Conservation (phyloP, 768 basidiomycete genomes). For the Tubosaeta brunneosetosa region DNA sequence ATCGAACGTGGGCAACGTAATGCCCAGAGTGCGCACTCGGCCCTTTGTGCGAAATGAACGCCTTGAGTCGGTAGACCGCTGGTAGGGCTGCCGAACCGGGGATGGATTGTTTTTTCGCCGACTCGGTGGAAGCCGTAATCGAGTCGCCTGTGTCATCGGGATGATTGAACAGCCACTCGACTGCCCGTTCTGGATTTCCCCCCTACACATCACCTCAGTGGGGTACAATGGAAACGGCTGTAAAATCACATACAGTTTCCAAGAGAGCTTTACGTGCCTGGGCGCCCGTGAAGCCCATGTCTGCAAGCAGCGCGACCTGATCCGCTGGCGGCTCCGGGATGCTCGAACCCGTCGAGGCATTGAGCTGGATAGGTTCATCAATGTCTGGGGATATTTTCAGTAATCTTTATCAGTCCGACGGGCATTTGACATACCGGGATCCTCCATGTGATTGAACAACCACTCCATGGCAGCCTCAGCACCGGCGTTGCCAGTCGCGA, state of each 20-base stretch:
- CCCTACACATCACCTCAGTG: slow-evolving; percentile 36
- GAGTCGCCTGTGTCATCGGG: slow-evolving; percentile 77
- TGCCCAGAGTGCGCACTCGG: slow-evolving; percentile 93
- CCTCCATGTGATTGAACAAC: slow-evolving; percentile 94
- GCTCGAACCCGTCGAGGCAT: slow-evolving; percentile 19
- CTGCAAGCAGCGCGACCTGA: slow-evolving; percentile 66
- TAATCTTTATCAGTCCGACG: not conserved
- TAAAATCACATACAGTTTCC: slow-evolving; percentile 61
- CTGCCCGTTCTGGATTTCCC: slow-evolving; percentile 76
- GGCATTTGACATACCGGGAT: slow-evolving; percentile 56
- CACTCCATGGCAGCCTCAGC: slow-evolving; percentile 90
- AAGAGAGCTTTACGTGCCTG: slow-evolving; percentile 85
- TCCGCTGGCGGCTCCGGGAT: slow-evolving; percentile 61
- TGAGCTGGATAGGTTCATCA: slow-evolving; percentile 62
- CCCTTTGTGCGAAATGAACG: slow-evolving; percentile 97
- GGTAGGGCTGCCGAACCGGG: slow-evolving; percentile 62
- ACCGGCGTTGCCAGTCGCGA: slow-evolving; percentile 77
- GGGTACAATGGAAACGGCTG: not conserved
- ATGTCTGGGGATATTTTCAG: slow-evolving; percentile 58
- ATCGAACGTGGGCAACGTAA: slow-evolving; percentile 78
- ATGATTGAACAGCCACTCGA: slow-evolving; percentile 96
- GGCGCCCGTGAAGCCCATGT: slow-evolving; percentile 87
- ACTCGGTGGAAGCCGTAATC: slow-evolving; percentile 30
- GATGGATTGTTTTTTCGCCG: slow-evolving; percentile 17
- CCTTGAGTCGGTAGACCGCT: slow-evolving; percentile 75